These are phyloP conservation scores for Thinopyrum obtusiflorum DNA, from an alignment of 202 grass and related monocot genomes.

Conservation along the genomic window DNA sequence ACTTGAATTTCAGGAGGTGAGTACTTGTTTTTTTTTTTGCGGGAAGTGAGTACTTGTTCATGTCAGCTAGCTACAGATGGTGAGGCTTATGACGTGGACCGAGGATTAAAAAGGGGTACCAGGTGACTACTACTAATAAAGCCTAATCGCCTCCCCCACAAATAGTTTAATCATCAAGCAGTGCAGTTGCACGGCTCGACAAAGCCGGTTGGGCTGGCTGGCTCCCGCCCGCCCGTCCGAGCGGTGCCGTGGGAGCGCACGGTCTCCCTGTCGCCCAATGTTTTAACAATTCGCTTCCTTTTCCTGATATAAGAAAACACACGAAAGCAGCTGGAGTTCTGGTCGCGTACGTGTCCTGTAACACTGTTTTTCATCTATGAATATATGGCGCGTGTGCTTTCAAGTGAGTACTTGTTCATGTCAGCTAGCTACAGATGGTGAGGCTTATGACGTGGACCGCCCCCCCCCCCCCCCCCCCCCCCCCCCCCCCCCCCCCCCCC, in stretches of 20 bases:
- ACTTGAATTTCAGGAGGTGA: background rate
- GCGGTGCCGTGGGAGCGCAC: background rate
- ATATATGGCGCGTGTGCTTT: no score
- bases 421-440: background rate
- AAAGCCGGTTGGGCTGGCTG: background rate
- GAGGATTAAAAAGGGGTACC: background rate
- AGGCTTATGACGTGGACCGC: background rate
- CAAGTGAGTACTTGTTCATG: background rate
- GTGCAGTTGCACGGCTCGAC: no score
- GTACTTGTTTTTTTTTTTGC: no score
- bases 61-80: background rate
- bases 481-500: no score
- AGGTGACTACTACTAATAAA: background rate
- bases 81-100: background rate
- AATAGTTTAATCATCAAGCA: background rate
- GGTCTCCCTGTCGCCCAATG: background rate
- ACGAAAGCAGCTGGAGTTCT: background rate
- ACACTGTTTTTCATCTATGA: no score
- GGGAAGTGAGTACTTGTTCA: background rate
- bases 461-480: no score
- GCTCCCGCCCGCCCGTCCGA: background rate
- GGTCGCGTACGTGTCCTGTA: no score
- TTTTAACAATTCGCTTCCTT: background rate
- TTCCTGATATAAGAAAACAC: background rate
- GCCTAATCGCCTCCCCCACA: background rate